Evolutionary conservation across 306 rosid species (phyloP).

Genomic region (Cicer chorassanicum): DNA sequence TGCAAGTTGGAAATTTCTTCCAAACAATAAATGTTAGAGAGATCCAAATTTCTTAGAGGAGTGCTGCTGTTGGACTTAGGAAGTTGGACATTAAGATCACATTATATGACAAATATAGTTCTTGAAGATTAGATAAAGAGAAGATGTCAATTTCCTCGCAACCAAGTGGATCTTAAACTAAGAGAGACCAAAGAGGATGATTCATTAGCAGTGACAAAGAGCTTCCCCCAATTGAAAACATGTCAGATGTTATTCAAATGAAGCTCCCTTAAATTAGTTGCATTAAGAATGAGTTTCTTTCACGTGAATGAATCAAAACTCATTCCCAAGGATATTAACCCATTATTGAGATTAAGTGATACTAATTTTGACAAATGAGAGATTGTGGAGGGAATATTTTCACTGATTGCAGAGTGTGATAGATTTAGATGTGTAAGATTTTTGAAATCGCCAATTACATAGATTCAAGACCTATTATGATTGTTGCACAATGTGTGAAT

Average conservation of each 20-base stretch:
- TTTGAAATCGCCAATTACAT: neutral
- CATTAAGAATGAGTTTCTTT: neutral
- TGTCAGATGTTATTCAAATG: neutral
- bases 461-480: neutral
- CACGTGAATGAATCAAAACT: neutral
- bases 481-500: no score
- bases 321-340: neutral
- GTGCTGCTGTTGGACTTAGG: no score
- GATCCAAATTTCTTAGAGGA: no score
- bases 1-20: constrained; percentile 40
- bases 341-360: neutral
- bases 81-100: no score
- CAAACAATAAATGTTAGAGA: no score
- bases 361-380: neutral
- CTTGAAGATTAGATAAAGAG: no score
- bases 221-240: neutral
- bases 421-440: neutral
- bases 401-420: neutral
- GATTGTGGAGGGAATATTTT: neutral
- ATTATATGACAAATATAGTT: no score
- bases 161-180: neutral
- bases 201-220: neutral
- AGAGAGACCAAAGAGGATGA: neutral
- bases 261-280: neutral
- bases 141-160: neutral